Evolutionary conservation across 2,329 filamentous ascomycete genomes (phyloP).

Genomic region (Ophiostoma sp.): DNA sequence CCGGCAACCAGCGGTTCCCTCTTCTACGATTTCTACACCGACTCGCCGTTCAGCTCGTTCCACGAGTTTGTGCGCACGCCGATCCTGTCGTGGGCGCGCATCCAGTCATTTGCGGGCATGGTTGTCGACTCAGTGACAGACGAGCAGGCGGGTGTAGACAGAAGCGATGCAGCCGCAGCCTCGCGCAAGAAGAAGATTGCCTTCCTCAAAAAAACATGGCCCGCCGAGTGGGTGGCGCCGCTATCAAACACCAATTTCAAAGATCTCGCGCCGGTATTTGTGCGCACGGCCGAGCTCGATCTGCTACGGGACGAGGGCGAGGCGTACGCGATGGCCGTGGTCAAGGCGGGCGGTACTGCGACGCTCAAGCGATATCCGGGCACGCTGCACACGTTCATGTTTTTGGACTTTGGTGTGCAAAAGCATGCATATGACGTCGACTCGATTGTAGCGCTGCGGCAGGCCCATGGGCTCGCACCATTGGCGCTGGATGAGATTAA

Average conservation of each 20-base stretch:
- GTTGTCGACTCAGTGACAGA: constrained; percentile 43
- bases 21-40: constrained; percentile 32
- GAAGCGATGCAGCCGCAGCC: not conserved
- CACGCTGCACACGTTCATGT: constrained; percentile 23
- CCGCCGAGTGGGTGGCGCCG: constrained; percentile 32
- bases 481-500: constrained; percentile 1
- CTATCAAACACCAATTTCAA: constrained; percentile 38
- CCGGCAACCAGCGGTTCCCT: constrained; percentile 30
- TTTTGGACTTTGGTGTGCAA: constrained; percentile 13
- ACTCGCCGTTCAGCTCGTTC: constrained; percentile 32
- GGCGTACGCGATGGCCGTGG: constrained; percentile 23
- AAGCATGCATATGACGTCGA: constrained; percentile 23
- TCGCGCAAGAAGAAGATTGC: constrained; percentile 4
- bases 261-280: constrained; percentile 36
- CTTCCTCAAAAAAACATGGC: not conserved
- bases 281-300: constrained; percentile 24
- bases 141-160: constrained; percentile 31
- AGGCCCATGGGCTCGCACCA: constrained; percentile 22
- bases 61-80: constrained; percentile 32
- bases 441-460: constrained; percentile 22
- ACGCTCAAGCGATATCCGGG: constrained; percentile 24
- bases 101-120: constrained; percentile 35
- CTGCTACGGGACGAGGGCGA: constrained; percentile 26
- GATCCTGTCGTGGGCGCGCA: constrained; percentile 37
- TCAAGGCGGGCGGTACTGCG: constrained; percentile 18